Evolutionary conservation across 306 rosid genomes (phyloP).

Genomic region (Sechiopsis laciniata): DNA sequence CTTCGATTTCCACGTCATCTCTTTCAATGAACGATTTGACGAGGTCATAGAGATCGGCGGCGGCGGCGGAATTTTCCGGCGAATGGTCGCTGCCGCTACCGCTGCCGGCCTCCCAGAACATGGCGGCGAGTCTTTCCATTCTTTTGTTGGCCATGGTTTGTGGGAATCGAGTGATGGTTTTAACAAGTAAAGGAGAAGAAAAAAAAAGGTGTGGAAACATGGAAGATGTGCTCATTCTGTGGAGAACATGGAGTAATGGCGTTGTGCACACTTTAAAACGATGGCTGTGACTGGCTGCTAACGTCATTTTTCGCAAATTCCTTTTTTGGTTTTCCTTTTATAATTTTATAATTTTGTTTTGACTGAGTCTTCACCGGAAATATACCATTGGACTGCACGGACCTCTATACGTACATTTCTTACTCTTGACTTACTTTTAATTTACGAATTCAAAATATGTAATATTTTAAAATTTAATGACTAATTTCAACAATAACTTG

Average conservation of each 20-base stretch:
- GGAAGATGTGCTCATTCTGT: constrained; percentile 21
- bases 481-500: too few relatives aligned
- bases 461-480: too few relatives aligned
- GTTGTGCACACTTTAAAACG: not conserved
- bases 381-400: not conserved
- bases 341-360: not conserved
- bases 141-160: constrained; percentile 37
- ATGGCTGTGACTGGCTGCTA: too few relatives aligned
- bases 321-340: too few relatives aligned
- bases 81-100: constrained; percentile 92
- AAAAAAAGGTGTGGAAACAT: constrained; percentile 10
- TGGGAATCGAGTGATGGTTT: constrained; percentile 8
- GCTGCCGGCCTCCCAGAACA: constrained; percentile 63
- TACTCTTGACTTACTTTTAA: not conserved
- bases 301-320: too few relatives aligned
- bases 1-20: not conserved
- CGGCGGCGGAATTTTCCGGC: constrained; percentile 35
- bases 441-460: too few relatives aligned
- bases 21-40: constrained; percentile 73
- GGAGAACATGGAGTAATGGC: not conserved
- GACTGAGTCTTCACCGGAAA: constrained; percentile 5
- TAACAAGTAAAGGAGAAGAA: not conserved
- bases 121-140: constrained; percentile 57
- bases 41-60: constrained; percentile 53
- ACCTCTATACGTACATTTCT: not conserved